Conservation (phyloP, 306 rosid genomes). For the Chamaecrista fasciculata region DNA sequence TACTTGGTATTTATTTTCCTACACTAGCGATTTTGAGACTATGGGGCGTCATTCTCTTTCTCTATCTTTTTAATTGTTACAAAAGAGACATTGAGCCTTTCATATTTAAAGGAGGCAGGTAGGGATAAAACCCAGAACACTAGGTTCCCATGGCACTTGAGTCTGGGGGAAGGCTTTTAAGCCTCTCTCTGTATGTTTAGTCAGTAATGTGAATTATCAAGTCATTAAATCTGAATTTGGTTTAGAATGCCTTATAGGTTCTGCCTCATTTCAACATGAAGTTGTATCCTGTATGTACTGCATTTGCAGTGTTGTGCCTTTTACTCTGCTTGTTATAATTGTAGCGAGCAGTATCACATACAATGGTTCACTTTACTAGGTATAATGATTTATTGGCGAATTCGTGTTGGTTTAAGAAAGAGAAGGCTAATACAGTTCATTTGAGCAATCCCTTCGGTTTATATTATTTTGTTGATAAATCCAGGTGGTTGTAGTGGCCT, state of each 20-base stretch:
- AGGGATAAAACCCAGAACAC: too few species aligned
- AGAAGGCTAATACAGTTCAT: neutral
- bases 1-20: neutral
- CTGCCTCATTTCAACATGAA: neutral
- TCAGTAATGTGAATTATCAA: neutral
- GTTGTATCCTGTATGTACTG: neutral
- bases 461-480: neutral
- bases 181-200: neutral
- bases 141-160: too few species aligned
- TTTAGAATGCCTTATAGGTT: neutral
- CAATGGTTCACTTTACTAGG: neutral
- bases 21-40: neutral
- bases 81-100: too few species aligned
- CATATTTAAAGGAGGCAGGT: too few species aligned
- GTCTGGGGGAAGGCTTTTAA: too few species aligned
- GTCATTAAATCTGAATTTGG: neutral
- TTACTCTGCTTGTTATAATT: neutral
- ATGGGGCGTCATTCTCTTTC: neutral
- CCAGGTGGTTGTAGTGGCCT: neutral
- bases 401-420: neutral
- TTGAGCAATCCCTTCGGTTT: neutral
- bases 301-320: neutral
- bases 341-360: neutral
- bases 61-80: neutral
- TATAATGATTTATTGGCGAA: neutral